These are phyloP conservation scores for Candida germanica DNA, from an alignment of 805 yeast genomes.

Conservation along the genomic window DNA sequence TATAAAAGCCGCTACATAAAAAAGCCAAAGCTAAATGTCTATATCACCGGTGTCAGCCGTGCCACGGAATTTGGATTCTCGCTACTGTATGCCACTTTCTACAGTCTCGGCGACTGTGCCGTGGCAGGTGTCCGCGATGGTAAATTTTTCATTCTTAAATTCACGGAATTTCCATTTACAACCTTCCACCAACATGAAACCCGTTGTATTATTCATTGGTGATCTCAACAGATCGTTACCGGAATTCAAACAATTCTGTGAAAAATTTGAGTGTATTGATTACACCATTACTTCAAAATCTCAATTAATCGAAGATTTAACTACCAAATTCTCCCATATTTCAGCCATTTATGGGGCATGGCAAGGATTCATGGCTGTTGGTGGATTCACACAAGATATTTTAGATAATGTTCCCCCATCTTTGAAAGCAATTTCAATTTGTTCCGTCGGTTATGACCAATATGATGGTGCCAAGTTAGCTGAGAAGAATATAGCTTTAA, in stretches of 20 bases:
- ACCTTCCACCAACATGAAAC: constrained; percentile 16
- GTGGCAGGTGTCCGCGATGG: no score
- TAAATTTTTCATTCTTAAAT: no score
- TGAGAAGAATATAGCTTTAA: constrained; percentile 45
- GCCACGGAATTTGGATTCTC: no score
- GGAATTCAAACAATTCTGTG: constrained; percentile 42
- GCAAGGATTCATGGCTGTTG: constrained; percentile 50
- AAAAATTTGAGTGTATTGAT: constrained; percentile 34
- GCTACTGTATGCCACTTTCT: no score
- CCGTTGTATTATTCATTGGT: constrained; percentile 47
- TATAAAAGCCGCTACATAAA: no score
- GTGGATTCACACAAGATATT: constrained; percentile 47
- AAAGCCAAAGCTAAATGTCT: no score
- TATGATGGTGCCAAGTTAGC: constrained; percentile 44
- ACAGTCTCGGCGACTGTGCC: no score
- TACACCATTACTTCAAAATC: constrained; percentile 43
- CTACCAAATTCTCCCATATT: constrained; percentile 39
- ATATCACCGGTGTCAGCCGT: no score
- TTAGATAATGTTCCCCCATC: constrained; percentile 42
- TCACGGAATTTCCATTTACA: constrained; percentile 7
- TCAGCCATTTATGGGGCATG: constrained; percentile 59
- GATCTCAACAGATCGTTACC: constrained; percentile 47
- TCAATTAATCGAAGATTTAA: constrained; percentile 39
- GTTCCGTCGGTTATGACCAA: constrained; percentile 58
- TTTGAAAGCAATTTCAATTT: constrained; percentile 48